A percentile compares a stretch with the other conserved stretches of the same genome.
Evolutionary conservation across 2,329 filamentous ascomycete genomes (phyloP).

Genomic region (Diaporthe aspalathi): DNA sequence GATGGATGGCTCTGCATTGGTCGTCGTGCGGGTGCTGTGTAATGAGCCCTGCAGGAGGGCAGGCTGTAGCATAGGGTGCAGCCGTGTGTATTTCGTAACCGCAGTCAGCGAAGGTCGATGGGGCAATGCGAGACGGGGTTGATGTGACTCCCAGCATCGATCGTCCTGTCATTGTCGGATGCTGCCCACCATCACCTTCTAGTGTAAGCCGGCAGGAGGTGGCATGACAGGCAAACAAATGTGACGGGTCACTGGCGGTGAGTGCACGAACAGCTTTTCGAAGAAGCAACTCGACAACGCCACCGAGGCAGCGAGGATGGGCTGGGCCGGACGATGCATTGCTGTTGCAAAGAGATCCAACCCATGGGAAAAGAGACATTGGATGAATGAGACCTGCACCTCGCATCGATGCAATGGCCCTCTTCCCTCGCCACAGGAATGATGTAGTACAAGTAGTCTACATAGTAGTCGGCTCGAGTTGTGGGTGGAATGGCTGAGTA

Average conservation of each 20-base stretch:
- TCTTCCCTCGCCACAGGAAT: not conserved
- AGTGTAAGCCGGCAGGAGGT: not conserved
- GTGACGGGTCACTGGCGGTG: constrained; percentile 27
- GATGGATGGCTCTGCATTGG: not conserved
- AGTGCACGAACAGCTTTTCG: not conserved
- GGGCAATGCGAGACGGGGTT: constrained; percentile 25
- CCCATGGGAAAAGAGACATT: too few species aligned
- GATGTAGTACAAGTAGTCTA: not conserved
- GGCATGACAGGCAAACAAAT: not conserved
- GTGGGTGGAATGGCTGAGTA: not conserved
- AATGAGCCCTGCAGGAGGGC: constrained; percentile 7
- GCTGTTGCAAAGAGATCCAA: not conserved
- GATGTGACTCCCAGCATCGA: constrained; percentile 14
- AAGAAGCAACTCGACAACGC: constrained; percentile 15
- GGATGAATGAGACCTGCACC: not conserved
- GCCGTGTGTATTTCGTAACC: not conserved
- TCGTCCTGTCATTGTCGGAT: constrained; percentile 19
- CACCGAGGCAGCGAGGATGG: not conserved
- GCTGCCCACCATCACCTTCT: constrained; percentile 28
- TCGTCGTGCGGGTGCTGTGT: not conserved
- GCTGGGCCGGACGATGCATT: not conserved
- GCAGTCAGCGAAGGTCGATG: not conserved
- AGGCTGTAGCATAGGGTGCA: not conserved
- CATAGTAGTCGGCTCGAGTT: not conserved
- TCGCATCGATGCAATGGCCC: not conserved